Percentiles rank a stretch among this genome's conserved stretches.
Conservation (phyloP, 2,329 filamentous ascomycete genomes). For the Trichoderma atroviride region DNA sequence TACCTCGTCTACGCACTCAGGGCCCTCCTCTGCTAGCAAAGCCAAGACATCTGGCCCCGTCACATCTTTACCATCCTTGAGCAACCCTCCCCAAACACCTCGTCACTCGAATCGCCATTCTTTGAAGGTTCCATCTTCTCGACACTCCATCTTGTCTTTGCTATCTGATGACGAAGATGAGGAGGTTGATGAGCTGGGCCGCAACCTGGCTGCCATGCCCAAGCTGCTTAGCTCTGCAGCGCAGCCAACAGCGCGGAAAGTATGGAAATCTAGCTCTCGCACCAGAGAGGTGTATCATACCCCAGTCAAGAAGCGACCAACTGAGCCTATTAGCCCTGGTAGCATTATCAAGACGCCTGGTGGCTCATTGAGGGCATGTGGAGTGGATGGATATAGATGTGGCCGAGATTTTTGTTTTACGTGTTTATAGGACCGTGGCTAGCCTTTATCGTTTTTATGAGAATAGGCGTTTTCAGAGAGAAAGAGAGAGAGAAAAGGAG, state of each 20-base stretch:
- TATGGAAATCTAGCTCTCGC: conserved; percentile 36
- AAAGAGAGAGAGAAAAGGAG: neutral
- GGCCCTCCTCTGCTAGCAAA: neutral
- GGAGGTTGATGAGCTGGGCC: conserved; percentile 41
- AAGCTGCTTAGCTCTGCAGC: conserved; percentile 30
- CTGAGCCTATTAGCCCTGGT: conserved; percentile 31
- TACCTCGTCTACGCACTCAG: conserved; percentile 21
- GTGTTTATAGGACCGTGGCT: conserved; percentile 45
- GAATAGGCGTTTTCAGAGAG: neutral
- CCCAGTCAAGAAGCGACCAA: conserved; percentile 32
- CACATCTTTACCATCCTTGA: conserved; percentile 27
- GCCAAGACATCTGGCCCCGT: conserved; percentile 8
- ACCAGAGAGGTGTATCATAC: conserved; percentile 37
- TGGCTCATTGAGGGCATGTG: conserved; percentile 55
- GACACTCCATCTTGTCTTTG: conserved; percentile 48
- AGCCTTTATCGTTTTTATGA: neutral
- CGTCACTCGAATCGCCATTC: conserved; percentile 34
- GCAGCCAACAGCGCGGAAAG: conserved; percentile 31
- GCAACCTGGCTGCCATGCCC: conserved; percentile 17
- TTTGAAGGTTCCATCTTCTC: conserved; percentile 36
- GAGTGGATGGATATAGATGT: conserved; percentile 58
- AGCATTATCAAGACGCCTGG: conserved; percentile 50
- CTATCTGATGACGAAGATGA: conserved; percentile 42
- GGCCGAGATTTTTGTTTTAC: conserved; percentile 63
- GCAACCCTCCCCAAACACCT: conserved; percentile 35